Evolutionary conservation across 2,329 filamentous ascomycete genomes (phyloP).

Genomic region (Aspergillus flavus): DNA sequence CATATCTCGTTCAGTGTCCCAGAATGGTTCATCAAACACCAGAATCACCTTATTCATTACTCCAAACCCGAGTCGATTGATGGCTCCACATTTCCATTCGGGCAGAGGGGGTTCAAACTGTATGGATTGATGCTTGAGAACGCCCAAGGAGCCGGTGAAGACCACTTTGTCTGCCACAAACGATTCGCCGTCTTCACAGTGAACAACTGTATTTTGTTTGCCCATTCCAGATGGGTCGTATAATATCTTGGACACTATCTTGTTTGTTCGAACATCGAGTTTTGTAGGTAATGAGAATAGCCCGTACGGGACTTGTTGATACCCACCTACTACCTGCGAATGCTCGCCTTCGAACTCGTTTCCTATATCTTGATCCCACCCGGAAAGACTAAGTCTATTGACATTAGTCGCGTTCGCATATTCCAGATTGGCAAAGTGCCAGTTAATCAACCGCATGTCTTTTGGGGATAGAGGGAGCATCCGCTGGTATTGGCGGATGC

Average conservation of each 20-base stretch:
- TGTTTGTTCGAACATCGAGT: constrained; percentile 75
- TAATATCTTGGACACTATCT: constrained; percentile 73
- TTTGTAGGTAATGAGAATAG: constrained; percentile 75
- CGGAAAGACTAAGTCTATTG: constrained; percentile 79
- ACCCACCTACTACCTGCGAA: constrained; percentile 89
- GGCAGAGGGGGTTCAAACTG: constrained; percentile 91
- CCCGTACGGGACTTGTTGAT: constrained; percentile 88
- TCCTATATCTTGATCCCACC: constrained; percentile 96
- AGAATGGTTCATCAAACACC: constrained; percentile 86
- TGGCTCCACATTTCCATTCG: constrained; percentile 77
- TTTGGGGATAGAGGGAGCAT: constrained; percentile 81
- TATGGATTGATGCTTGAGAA: constrained; percentile 78
- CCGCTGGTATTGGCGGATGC: constrained; percentile 82
- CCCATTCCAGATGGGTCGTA: constrained; percentile 51
- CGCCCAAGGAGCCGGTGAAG: constrained; percentile 84
- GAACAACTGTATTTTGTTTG: constrained; percentile 60
- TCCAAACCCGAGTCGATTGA: constrained; percentile 85
- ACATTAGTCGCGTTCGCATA: constrained; percentile 95
- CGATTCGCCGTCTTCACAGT: constrained; percentile 74
- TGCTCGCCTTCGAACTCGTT: constrained; percentile 97
- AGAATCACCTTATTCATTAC: constrained; percentile 93
- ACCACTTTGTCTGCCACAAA: constrained; percentile 90
- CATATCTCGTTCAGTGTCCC: constrained; percentile 87
- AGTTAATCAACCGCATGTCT: constrained; percentile 90
- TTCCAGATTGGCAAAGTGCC: constrained; percentile 97